phyloP scores from a whole-genome alignment of 805 yeast species.

The Blastobotrys attinorum region DNA sequence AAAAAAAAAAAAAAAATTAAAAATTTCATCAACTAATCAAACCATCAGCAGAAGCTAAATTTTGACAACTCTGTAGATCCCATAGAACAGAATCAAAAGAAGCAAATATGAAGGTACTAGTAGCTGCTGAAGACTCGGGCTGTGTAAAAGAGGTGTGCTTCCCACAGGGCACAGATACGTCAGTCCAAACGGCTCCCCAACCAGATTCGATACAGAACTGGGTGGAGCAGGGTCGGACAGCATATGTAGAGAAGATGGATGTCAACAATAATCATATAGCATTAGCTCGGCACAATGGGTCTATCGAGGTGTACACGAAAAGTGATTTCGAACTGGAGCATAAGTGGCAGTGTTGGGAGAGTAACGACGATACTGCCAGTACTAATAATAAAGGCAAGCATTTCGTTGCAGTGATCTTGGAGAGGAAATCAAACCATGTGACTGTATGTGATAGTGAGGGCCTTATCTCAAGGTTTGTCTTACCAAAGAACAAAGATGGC shows the following conservation, averaged over 20 bases:
- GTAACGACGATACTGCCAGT: slow-evolving; percentile 9
- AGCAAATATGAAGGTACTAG: slow-evolving; percentile 6
- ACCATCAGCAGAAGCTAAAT: too few species aligned
- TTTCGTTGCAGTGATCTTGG: not conserved
- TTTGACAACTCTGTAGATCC: too few species aligned
- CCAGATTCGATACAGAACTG: slow-evolving; percentile 48
- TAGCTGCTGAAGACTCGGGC: slow-evolving; percentile 5
- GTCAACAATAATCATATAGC: slow-evolving; percentile 6
- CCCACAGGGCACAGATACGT: slow-evolving; percentile 68
- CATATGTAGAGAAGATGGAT: slow-evolving; percentile 24
- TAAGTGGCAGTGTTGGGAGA: not conserved
- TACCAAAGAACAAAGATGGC: too few species aligned
- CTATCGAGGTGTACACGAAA: slow-evolving; percentile 19
- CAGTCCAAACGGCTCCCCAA: slow-evolving; percentile 55
- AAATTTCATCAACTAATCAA: too few species aligned
- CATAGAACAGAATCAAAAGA: too few species aligned
- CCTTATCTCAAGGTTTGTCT: not conserved
- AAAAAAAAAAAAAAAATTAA: too few species aligned
- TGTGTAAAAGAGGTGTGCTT: slow-evolving; percentile 29
- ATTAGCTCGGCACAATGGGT: slow-evolving; percentile 14
- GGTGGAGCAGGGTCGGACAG: slow-evolving; percentile 32
- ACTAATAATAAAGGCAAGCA: not conserved
- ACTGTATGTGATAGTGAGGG: not conserved
- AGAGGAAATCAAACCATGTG: not conserved
- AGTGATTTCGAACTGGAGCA: not conserved